phyloP scores from a whole-genome alignment of 2,329 filamentous ascomycete genomes.

The Phymatotrichopsis omnivora region DNA sequence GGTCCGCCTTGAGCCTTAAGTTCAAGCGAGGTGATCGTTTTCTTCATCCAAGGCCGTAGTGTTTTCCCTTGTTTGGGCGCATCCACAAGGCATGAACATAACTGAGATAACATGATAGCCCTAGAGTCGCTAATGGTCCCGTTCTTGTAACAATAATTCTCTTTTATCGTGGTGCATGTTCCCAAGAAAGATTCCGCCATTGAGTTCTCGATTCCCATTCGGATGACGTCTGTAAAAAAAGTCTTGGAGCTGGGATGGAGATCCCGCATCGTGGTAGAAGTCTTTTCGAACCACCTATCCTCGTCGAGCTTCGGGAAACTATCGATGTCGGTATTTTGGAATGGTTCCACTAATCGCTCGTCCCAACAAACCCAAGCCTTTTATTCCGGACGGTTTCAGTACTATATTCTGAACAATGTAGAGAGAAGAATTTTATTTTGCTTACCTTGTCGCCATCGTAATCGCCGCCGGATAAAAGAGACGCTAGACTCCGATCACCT shows the following conservation, averaged over 20 bases:
- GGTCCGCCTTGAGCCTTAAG: background rate
- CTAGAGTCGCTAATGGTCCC: constrained; percentile 41
- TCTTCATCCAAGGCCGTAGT: constrained; percentile 36
- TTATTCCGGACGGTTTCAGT: background rate
- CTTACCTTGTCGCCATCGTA: constrained; percentile 63
- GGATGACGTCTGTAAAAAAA: constrained; percentile 42
- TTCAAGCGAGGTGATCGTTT: constrained; percentile 31
- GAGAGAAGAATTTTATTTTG: too few species aligned
- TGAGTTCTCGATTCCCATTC: constrained; percentile 48
- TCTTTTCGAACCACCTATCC: constrained; percentile 32
- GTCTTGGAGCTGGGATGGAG: constrained; percentile 2
- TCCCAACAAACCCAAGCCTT: constrained; percentile 67
- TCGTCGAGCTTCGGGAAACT: constrained; percentile 39
- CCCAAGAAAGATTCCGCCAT: constrained; percentile 51
- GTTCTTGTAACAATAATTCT: constrained; percentile 51
- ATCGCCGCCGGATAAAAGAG: constrained; percentile 65
- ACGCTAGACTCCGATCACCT: constrained; percentile 53
- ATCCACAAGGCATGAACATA: constrained; percentile 49
- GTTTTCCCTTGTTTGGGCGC: constrained; percentile 46
- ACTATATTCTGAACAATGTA: background rate
- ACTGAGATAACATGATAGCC: constrained; percentile 43
- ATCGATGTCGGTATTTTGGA: constrained; percentile 49
- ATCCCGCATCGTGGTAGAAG: constrained; percentile 23
- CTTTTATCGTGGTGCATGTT: constrained; percentile 53
- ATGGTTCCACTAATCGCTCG: constrained; percentile 52